Evolutionary conservation across 495 filamentous ascomycete genomes (phyloP).

Genomic region (Penicillium chermesinum): DNA sequence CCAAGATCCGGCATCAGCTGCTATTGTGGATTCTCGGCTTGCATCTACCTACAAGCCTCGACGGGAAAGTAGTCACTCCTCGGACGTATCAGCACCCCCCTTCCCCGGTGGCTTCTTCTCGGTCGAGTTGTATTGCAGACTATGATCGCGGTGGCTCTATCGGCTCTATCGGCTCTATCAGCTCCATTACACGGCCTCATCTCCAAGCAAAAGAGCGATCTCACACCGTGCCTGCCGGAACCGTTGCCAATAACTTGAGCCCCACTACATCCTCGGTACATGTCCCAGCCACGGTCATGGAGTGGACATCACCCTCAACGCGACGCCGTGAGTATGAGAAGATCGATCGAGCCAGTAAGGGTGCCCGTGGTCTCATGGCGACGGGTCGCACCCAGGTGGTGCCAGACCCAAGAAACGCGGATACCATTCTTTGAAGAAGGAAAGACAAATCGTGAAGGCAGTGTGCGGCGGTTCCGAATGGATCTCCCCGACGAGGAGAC

Average conservation of each 20-base stretch:
- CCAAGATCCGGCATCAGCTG: conserved; percentile 20
- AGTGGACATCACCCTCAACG: conserved; percentile 46
- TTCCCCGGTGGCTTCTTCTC: conserved; percentile 19
- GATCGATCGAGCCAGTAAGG: conserved; percentile 45
- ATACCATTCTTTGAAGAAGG: conserved; percentile 41
- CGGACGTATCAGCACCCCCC: conserved; percentile 19
- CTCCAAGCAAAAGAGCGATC: conserved; percentile 15
- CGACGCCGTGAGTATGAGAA: conserved; percentile 45
- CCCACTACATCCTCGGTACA: conserved; percentile 25
- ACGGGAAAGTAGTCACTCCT: conserved; percentile 12
- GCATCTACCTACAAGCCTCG: conserved; percentile 6
- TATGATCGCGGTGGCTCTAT: conserved; percentile 11
- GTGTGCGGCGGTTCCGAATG: conserved; percentile 47
- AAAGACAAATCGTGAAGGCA: conserved; percentile 39
- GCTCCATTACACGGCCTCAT: conserved; percentile 4
- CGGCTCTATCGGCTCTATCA: conserved; percentile 7
- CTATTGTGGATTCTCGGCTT: conserved; percentile 6
- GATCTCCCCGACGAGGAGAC: conserved; percentile 33
- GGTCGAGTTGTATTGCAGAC: conserved; percentile 11
- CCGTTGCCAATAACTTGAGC: conserved; percentile 7
- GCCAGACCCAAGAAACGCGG: conserved; percentile 25
- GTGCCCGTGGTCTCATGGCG: conserved; percentile 44
- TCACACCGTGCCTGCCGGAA: conserved; percentile 13
- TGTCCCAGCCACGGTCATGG: conserved; percentile 41
- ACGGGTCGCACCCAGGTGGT: conserved; percentile 40